Evolutionary conservation across 345 rosid species (phyloP).

Genomic region (Brassica napus): DNA sequence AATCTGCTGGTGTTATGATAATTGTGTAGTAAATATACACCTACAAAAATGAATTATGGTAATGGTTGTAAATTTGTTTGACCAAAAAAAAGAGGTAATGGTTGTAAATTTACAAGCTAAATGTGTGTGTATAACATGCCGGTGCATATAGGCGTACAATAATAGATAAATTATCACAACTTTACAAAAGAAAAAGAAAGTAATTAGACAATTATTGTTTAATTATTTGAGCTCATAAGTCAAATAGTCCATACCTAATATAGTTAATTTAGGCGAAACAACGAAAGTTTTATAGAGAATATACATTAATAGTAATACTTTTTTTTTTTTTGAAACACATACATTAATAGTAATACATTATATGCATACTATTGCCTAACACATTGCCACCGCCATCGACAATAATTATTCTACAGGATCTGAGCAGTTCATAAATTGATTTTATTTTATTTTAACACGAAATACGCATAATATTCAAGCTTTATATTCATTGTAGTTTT

Average conservation of each 20-base stretch:
- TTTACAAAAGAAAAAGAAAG: neutral
- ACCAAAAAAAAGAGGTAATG: neutral
- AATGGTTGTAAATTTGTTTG: neutral
- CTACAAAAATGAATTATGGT: neutral
- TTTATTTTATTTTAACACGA: neutral
- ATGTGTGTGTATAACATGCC: neutral
- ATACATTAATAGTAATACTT: neutral
- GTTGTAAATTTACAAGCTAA: neutral
- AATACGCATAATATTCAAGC: neutral
- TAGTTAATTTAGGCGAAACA: constrained; percentile 12
- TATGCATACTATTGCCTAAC: constrained; percentile 19
- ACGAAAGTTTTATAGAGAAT: neutral
- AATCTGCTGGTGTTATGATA: neutral
- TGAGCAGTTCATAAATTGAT: neutral
- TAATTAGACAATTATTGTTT: neutral
- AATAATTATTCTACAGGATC: neutral
- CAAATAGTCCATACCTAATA: neutral
- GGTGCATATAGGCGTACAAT: neutral
- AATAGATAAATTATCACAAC: neutral
- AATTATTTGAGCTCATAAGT: constrained; percentile 2
- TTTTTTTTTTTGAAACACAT: too few relatives aligned
- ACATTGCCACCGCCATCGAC: constrained; percentile 34
- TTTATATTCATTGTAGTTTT: neutral
- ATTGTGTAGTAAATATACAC: neutral
- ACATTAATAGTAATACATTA: neutral